phyloP scores from a whole-genome alignment of 176 grass and related monocot genomes.

The Carex pumila region DNA sequence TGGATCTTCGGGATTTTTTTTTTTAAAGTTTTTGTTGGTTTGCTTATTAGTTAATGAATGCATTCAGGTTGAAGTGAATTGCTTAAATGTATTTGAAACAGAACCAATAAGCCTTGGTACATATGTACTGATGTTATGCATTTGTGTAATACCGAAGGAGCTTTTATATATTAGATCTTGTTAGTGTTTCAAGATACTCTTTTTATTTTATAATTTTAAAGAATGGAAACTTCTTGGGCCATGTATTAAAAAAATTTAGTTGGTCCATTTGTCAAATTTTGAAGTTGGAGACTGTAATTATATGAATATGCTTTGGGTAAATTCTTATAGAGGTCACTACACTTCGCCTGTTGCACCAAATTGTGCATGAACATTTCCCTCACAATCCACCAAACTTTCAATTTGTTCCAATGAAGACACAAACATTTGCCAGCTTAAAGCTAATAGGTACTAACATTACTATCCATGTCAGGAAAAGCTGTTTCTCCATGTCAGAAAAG shows the following conservation, averaged over 20 bases:
- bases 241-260: background rate
- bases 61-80: background rate
- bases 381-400: background rate
- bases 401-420: background rate
- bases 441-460: background rate
- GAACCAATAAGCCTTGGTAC: background rate
- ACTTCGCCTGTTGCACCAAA: background rate
- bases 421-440: background rate
- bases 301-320: background rate
- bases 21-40: background rate
- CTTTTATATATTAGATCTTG: background rate
- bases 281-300: background rate
- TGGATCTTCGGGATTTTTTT: background rate
- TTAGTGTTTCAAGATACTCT: background rate
- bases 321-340: background rate
- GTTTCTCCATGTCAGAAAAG: background rate
- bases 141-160: background rate
- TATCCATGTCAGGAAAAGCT: background rate
- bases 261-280: background rate
- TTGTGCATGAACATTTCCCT: background rate
- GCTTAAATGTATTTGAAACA: background rate
- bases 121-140: background rate
- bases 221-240: background rate
- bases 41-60: background rate
- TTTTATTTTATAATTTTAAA: background rate